Percentiles rank a stretch among this genome's conserved stretches.
phyloP scores from a whole-genome alignment of 148 eudicot species.

The Rhododendron williamsianum region DNA sequence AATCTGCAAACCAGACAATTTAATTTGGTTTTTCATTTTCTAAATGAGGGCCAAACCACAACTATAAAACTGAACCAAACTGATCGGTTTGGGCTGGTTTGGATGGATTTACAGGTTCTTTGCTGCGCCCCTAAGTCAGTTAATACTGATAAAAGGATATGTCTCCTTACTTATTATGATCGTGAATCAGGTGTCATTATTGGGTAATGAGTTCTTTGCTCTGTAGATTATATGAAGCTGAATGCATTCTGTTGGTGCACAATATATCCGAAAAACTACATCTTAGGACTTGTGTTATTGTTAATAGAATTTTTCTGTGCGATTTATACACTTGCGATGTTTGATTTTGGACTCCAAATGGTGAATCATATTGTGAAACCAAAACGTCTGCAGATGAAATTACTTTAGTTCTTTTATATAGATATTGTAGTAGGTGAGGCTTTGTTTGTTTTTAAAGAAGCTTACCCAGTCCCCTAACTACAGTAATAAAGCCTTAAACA shows the following conservation, averaged over 20 bases:
- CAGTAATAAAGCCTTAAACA: background rate
- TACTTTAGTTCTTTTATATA: background rate
- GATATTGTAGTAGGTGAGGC: background rate
- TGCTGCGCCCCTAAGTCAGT: background rate
- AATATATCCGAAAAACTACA: background rate
- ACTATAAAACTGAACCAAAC: background rate
- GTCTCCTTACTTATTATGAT: background rate
- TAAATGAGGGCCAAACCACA: background rate
- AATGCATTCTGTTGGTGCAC: background rate
- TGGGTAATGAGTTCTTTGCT: background rate
- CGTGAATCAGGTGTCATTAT: background rate
- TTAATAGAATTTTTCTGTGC: background rate
- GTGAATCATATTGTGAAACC: background rate
- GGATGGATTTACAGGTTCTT: background rate
- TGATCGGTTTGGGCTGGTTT: background rate
- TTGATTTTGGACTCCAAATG: background rate
- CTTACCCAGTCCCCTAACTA: background rate
- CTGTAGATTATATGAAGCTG: background rate
- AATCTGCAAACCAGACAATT: background rate
- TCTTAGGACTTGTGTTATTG: background rate
- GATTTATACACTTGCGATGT: background rate
- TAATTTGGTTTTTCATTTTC: background rate
- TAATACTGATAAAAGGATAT: background rate
- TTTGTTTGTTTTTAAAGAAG: background rate
- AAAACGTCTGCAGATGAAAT: background rate